Evolutionary conservation across 768 basidiomycete genomes (phyloP), one percentile per base, ranked within the genome.

Genomic region (Amanita muscaria): DNA sequence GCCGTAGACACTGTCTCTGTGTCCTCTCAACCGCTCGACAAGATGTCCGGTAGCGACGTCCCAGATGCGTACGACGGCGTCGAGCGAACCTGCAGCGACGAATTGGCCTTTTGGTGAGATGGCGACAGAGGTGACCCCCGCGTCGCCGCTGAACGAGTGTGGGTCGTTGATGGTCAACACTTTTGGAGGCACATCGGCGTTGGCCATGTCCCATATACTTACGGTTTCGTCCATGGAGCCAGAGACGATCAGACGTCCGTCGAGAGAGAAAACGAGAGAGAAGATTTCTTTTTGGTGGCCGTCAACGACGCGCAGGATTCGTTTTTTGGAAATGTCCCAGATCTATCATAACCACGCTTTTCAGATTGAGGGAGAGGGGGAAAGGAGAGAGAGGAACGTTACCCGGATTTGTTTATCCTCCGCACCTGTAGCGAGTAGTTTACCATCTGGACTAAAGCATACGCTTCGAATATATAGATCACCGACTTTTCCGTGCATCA

Each of bases 261-360:
- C 87, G 14, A 70, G 64, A 2, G 88, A 88, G 64, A 92, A 94
- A 61, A 87, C 89, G 51, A 96, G 81, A 1, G 90, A 89, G 64
- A 93, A 93, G 57, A 96, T 91, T 57, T 94, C 91, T 57, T 89
- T 85, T 55, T 79, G 79, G 65, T 96, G 91, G 3, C 91, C 91
- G 51, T 85, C 80, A 54, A 93, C 88, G 10, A 86, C 67, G 50
- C 76, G 80, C 44, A 80, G 77, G 57, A 93, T 87, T 27, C 77
- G 75, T 53, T 83, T 81, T 55, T 79, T 80, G 34, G 72, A 73
- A 53, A 94, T 88, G 56, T 93, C 89, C 92, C 92, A 96, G 54
- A 96, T 88, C 86, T 91, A 56, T n/a, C n/a, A n/a, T 5, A 27
- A 6, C 4, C 34, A 14, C 40, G 24, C n/a, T n/a, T n/a, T n/a